Evolutionary conservation across 2,329 filamentous ascomycete genomes (phyloP), one percentile per base, ranked within the genome.

Genomic region (Stagonosporopsis tanaceti): DNA sequence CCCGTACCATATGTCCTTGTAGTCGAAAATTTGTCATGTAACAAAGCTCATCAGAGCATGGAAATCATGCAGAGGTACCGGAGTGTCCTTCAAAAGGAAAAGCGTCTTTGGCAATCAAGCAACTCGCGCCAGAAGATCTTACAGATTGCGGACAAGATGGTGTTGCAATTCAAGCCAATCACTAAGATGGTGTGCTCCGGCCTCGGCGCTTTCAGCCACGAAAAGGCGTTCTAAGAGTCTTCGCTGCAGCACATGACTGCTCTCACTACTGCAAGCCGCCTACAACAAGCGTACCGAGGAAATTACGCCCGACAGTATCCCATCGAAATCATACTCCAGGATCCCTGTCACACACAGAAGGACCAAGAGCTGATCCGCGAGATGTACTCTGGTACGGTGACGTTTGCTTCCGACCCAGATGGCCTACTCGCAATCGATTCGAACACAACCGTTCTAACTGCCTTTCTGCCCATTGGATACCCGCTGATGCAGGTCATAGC

Each of bases 401-500:
- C 4, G 14, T 63, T 64, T 30, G 55, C 54, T 2, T 50, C 38
- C 1, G 62, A 68, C 46, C 67, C 65, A 9, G 54, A 65, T 2
- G 65, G 63, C 1, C 40, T 70, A 6, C 50, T 68, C 0, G 55
- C 44, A 0, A 60, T 70, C 7, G 57, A 70, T 41, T 39, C 53
- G 17, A 27, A 60, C 14, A 64, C 63, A 4, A 46, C 66, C 11
- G 58, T 69, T 2, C 48, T 67, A 3, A 52, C 57, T 0, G 57
- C 59, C 0, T 64, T 44, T 30, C 44, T 69, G 8, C 63, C 61
- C 0, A 30, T 54, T 4, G 14, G 6, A 1, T 57, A 68, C 25
- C 66, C 66, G 1, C 25, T 69, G 15, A 44, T 63, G 35, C 67
- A 66, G 42, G 62, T 69, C 9, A 25, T 63, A 2, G 62, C 63